phyloP scores from a whole-genome alignment of 768 basidiomycete genomes.

The Leccinum ochraceum region DNA sequence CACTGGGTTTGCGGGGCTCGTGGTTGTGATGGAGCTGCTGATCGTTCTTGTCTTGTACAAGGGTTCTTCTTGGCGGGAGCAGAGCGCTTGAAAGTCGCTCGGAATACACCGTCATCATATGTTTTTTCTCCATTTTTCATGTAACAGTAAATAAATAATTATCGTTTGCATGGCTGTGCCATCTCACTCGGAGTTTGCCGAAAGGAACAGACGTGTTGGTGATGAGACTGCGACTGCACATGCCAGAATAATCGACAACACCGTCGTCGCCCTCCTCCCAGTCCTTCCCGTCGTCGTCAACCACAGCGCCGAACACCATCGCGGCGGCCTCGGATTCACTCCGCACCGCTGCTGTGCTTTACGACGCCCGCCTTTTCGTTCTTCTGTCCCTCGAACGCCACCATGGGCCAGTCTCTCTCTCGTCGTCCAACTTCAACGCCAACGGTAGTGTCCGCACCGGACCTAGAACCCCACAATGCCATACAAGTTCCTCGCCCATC shows the following conservation, averaged over 20 bases:
- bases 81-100: slow-evolving; percentile 20
- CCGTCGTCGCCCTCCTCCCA: slow-evolving; percentile 1
- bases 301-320: slow-evolving; percentile 13
- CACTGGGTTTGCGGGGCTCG: too few species aligned
- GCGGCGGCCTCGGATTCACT: slow-evolving; percentile 7
- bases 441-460: slow-evolving; percentile 9
- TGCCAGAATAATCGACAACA: slow-evolving; percentile 28
- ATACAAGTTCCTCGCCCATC: slow-evolving; percentile 11
- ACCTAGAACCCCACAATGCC: slow-evolving; percentile 7
- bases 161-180: slow-evolving; percentile 21
- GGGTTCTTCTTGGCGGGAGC: slow-evolving; percentile 70
- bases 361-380: slow-evolving; percentile 3
- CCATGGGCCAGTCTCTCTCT: slow-evolving; percentile 36
- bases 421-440: slow-evolving; percentile 19
- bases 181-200: slow-evolving; percentile 20
- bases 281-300: slow-evolving; percentile 13
- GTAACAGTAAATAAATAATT: neutral
- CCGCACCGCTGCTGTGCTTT: neutral
- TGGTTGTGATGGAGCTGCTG: too few species aligned
- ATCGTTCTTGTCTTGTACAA: too few species aligned
- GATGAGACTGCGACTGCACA: slow-evolving; percentile 24
- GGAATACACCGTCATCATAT: neutral
- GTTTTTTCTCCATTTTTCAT: slow-evolving; percentile 10
- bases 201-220: slow-evolving; percentile 20
- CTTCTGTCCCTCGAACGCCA: slow-evolving; percentile 5